phyloP scores from a whole-genome alignment of 495 filamentous ascomycete species.

The Hypoxylon fragiforme region DNA sequence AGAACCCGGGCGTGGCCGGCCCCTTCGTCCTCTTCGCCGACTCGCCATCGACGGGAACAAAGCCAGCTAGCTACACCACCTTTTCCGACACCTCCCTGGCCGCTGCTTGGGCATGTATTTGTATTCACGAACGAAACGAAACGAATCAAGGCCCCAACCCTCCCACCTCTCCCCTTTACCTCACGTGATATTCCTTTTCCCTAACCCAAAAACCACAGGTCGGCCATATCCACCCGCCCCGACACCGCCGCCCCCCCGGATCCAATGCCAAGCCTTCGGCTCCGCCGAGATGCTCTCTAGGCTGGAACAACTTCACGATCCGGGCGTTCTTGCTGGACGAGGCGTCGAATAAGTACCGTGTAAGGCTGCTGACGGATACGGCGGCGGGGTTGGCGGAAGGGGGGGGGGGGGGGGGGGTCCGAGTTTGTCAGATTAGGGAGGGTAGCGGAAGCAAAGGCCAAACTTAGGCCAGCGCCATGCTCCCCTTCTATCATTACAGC shows the following conservation, averaged over 20 bases:
- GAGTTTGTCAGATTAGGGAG: constrained; percentile 13
- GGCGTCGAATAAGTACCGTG: constrained; percentile 7
- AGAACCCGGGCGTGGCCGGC: constrained; percentile 19
- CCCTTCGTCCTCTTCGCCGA: constrained; percentile 25
- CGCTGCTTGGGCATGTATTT: constrained; percentile 15
- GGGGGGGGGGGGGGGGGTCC: constrained; percentile 24
- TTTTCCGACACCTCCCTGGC: constrained; percentile 13
- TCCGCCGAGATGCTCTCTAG: constrained; percentile 28
- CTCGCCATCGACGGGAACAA: constrained; percentile 21
- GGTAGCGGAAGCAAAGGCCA: too few relatives aligned
- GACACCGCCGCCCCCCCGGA: constrained; percentile 11
- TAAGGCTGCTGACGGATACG: constrained; percentile 21
- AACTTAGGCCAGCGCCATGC: too few relatives aligned
- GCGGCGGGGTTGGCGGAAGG: constrained; percentile 3
- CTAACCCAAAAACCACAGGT: background rate
- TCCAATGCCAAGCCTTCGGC: constrained; percentile 29
- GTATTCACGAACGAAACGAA: too few relatives aligned
- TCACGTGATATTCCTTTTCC: background rate
- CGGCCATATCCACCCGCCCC: constrained; percentile 2
- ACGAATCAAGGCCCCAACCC: too few relatives aligned
- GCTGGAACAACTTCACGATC: constrained; percentile 26
- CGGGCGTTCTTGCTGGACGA: constrained; percentile 25
- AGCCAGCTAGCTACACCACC: constrained; percentile 8
- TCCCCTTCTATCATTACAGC: too few relatives aligned
- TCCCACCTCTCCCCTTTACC: too few relatives aligned